Evolutionary conservation across 805 yeast species (phyloP), one percentile per base, ranked within the genome.

Genomic region (Candida golubevii): DNA sequence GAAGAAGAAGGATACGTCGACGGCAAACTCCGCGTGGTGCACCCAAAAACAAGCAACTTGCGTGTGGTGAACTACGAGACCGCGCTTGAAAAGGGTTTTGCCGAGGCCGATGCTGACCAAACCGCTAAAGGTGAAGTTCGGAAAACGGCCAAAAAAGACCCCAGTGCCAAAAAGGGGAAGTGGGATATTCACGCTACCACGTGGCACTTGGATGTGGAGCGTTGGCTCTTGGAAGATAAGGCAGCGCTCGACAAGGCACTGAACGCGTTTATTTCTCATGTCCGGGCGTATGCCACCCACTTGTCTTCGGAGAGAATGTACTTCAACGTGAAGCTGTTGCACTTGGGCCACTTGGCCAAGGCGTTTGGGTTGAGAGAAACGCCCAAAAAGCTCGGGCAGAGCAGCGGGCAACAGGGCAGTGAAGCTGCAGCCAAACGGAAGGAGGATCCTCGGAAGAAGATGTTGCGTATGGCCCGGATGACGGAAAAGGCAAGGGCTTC

Each of bases 141-240:
- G 23, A 18, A 18, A 18, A 5, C 5, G 23, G 55, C 63, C 40
- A 28, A 14, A 9, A 39, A 13, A 23, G 26, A 67, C 69, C 10
- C 66, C 8, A 69, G 54, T 53, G 60, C 43, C 58, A 70, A 48
- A 66, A 67, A 77, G 55, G 59, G 67, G 11, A 73, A 77, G 54
- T 95, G 98, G 98, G 97, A 91, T 61, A 80, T 82, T 27, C 88
- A 85, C 56, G 99, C 97, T 5, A 95, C 99, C 0, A 88, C 97
- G 1, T 91, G 95, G 91, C 99, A 93, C 61, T 71, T 93, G 53
- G 81, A 85, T 44, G 78, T 89, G 10, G 99, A 93, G 69, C 73
- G 97, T 60, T 84, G 95, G 85, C 71, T 91, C 13, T 66, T 93
- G 39, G 93, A 80, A 51, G 87, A 86, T 55, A 62, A 74, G 1